These are phyloP conservation scores for Pseudogymnoascus sp. DNA, from an alignment of 2,329 filamentous ascomycete species.

Conservation along the genomic window DNA sequence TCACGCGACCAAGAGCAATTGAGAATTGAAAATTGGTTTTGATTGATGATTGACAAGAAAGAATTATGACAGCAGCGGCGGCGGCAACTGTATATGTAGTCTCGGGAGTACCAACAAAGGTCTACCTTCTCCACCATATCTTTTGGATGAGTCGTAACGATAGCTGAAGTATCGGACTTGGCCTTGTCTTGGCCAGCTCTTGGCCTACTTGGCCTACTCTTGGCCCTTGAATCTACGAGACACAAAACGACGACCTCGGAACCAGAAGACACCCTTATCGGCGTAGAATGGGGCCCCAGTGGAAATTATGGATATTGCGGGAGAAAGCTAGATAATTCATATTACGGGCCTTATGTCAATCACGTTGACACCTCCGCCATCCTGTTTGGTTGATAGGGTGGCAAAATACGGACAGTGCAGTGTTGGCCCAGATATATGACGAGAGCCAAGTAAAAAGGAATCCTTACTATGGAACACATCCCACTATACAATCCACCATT, in stretches of 20 bases:
- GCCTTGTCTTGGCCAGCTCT: neutral
- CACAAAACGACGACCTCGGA: neutral
- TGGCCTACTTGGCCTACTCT: neutral
- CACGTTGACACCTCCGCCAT: neutral
- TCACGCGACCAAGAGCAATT: neutral
- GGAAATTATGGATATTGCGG: neutral
- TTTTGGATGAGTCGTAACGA: neutral
- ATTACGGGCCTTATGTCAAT: neutral
- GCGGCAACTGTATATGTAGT: neutral
- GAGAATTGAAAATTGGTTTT: neutral
- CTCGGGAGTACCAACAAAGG: neutral
- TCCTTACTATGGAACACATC: neutral
- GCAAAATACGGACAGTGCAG: neutral
- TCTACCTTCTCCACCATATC: neutral
- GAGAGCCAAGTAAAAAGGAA: neutral
- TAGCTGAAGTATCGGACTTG: neutral
- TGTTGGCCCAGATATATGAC: neutral
- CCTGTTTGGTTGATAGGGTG: neutral
- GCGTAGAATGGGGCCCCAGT: neutral
- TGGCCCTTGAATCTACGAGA: neutral
- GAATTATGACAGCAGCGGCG: neutral
- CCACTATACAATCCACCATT: neutral
- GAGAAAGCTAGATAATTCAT: neutral
- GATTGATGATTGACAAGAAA: neutral
- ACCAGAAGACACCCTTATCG: neutral